Evolutionary conservation across 2,329 filamentous ascomycete species (phyloP), one percentile per base, ranked within the genome.

Genomic region (Arachnomyces sp.): DNA sequence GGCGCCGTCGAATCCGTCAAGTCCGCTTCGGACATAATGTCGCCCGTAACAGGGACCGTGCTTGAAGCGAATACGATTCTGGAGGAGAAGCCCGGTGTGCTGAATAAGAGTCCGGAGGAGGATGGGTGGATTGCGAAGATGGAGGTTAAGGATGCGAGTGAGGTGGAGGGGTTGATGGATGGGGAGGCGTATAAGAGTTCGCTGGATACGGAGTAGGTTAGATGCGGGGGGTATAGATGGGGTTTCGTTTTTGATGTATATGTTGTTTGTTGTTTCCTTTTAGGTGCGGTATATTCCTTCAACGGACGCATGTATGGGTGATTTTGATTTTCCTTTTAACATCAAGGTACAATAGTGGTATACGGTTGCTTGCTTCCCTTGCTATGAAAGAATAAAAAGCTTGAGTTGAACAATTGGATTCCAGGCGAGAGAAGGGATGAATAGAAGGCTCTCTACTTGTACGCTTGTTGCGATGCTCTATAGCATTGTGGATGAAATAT

Each of bases 1-100:
- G 92, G 92, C 51, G 88, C 90, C 45, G 90, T 98, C 54, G 92
- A 98, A 72, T 95, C 88, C 2, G 92, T 98, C 65, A 98, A 98
- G 75, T 92, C 84, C 47, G 92, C 92, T n/a, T 90, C 86, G 48
- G 92, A 98, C 63, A 94, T 98, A 72, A 83, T 94, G 69, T 81
- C 87, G 11, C 92, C 92, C 13, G 76, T 95, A 50, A 69, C 74
- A 38, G 90, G 90, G 59, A 83, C 70, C 52, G 78, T 98, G 45
- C 73, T 77, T 29, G 77, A 82, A 57, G 73, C 81, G 55, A 98
- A 98, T 70, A 58, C 59, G 8, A 59, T 71, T 44, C 75, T 98
- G 46, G 84, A 93, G 64, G 82, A 92, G 64, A 89, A 84, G 71
- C 90, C 92, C 15, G 77, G 77, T 44, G 81, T 76, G 41, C 88